Evolutionary conservation across 192 early-diverging fungal species (phyloP).

Genomic region (Coemansia asiatica): DNA sequence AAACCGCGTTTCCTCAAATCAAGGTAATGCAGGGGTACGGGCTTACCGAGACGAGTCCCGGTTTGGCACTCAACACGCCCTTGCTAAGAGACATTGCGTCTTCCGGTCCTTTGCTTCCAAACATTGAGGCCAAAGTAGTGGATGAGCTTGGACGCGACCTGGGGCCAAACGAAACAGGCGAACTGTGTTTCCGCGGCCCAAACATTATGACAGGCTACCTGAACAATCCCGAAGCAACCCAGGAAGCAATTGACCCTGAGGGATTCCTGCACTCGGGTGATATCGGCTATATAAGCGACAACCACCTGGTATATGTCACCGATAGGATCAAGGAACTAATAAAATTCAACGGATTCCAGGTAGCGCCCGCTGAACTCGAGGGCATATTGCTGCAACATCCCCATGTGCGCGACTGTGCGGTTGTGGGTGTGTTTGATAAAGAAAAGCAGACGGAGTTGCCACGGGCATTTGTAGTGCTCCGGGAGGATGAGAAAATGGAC

Average conservation of each 20-base stretch:
- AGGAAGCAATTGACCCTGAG: slow-evolving; percentile 63
- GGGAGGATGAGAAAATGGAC: background rate
- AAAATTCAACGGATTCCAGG: slow-evolving; percentile 83
- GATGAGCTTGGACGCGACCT: slow-evolving; percentile 52
- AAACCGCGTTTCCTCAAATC: slow-evolving; percentile 37
- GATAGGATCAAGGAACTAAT: slow-evolving; percentile 87
- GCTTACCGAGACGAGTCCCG: slow-evolving; percentile 59
- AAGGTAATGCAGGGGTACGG: slow-evolving; percentile 61
- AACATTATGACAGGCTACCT: slow-evolving; percentile 86
- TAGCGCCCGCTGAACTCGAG: slow-evolving; percentile 85
- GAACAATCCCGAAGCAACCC: slow-evolving; percentile 73
- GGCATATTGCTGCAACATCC: slow-evolving; percentile 68
- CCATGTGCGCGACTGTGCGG: slow-evolving; percentile 62
- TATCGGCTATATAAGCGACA: slow-evolving; percentile 63
- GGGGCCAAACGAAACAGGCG: slow-evolving; percentile 61
- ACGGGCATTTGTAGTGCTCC: slow-evolving; percentile 28
- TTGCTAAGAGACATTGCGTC: slow-evolving; percentile 43
- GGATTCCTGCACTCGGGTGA: slow-evolving; percentile 86
- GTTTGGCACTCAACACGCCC: slow-evolving; percentile 11
- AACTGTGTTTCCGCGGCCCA: slow-evolving; percentile 82
- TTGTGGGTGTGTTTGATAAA: slow-evolving; percentile 62
- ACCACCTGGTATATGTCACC: slow-evolving; percentile 60
- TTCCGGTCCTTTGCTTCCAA: slow-evolving; percentile 69
- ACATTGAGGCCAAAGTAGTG: slow-evolving; percentile 68
- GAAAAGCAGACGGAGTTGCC: slow-evolving; percentile 56